These are phyloP conservation scores for Coniochaeta ligniaria DNA, from an alignment of 2,329 filamentous ascomycete genomes.

Conservation along the genomic window DNA sequence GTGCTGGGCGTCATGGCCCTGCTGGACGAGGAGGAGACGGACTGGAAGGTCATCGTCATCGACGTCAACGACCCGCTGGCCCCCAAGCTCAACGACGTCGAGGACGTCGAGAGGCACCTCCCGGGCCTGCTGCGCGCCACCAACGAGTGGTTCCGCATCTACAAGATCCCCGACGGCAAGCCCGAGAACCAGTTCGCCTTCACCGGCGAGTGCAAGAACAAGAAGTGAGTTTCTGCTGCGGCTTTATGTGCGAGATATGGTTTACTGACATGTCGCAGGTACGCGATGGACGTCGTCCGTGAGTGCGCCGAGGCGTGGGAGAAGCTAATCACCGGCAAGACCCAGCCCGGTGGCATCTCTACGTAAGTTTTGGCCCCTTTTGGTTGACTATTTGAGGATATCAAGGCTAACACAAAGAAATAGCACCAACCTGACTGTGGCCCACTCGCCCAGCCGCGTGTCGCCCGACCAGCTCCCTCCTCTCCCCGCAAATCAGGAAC, in stretches of 20 bases:
- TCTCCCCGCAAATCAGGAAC: constrained; percentile 73
- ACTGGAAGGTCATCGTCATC: constrained; percentile 99
- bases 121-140: constrained; percentile 94
- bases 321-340: constrained; percentile 88
- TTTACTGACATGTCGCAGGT: constrained; percentile 37
- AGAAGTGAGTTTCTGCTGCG: constrained; percentile 53
- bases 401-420: constrained; percentile 4
- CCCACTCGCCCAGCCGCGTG: constrained; percentile 66
- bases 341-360: constrained; percentile 66
- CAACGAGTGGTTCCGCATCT: constrained; percentile 99
- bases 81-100: constrained; percentile 93
- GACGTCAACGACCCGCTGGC: constrained; percentile 97
- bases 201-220: constrained; percentile 99
- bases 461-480: constrained; percentile 63
- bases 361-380: constrained; percentile 57
- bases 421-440: constrained; percentile 74
- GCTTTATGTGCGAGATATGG: neutral
- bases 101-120: constrained; percentile 97
- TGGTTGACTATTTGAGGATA: no score
- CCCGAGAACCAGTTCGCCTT: constrained; percentile 99
- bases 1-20: constrained; percentile 98
- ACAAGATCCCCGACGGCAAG: constrained; percentile 99
- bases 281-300: constrained; percentile 89
- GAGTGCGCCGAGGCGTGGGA: constrained; percentile 98
- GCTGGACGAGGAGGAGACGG: constrained; percentile 98